Base-by-base conservation (phyloP, 2,329 filamentous ascomycete species). In the Didymella glomerata region DNA sequence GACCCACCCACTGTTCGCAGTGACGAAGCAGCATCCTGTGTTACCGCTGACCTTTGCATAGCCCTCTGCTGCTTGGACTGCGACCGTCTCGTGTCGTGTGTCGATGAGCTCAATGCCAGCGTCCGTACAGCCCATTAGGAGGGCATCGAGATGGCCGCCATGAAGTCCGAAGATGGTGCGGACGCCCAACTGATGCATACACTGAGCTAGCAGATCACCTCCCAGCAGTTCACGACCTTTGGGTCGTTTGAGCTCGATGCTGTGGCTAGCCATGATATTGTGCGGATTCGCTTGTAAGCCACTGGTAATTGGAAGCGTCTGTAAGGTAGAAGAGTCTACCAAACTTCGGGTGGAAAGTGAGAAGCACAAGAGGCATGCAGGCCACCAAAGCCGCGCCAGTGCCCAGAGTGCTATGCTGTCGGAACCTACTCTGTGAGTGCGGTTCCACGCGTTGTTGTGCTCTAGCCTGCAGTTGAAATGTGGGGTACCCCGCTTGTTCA, bases 91-190 rank as follows among this genome's bases (percentile, higher is more conserved):
- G 62, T 83, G 81, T 41, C 81, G 67, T 0, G 79, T 82, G 60
- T 83, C 80, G 24, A 82, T 70, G 2, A 82, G 71, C 6, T 71
- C 72, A 46, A 82, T 82, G 13, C 76, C 79, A 14, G 70, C 59
- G 22, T 75, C 69, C 4, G 74, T 71, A 53, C 78, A 80, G 7
- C 79, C 81, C 66, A 82, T 75, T 2, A 83, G 68, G 58, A 83
- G 82, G 14, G 80, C 79, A 68, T 83, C 80, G 1, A 82, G 72
- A 62, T 83, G 80, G 9, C 81, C 80, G 2, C 81, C 81, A 61
- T 82, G 81, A 11, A 82, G 67, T 20, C 81, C 81, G 56, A 83
- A 83, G 1, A 78, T 77, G 18, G 82, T 78, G 18, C 77, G 71
- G 2, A 79, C 76, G 8, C 79, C 80, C 0, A 81, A 67, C 25